Conservation (phyloP, 2,329 filamentous ascomycete species). For the Colletotrichum navitas region DNA sequence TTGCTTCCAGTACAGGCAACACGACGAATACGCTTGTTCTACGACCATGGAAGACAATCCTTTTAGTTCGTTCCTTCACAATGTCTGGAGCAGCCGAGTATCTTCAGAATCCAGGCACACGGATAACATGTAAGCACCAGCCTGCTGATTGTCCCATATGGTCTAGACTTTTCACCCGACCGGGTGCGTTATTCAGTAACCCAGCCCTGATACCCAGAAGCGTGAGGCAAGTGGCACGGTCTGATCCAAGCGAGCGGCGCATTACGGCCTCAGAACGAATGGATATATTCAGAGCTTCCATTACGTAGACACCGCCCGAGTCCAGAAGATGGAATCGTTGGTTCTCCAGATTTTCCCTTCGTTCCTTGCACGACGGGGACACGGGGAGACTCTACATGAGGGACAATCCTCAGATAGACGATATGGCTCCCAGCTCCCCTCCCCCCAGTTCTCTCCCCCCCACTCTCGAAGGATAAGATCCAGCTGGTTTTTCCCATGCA, state of each 20-base stretch:
- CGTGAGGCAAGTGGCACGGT: not conserved
- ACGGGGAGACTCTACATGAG: not conserved
- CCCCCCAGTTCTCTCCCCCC: too few species aligned
- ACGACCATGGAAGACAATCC: not conserved
- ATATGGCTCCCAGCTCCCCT: not conserved
- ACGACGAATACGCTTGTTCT: not conserved
- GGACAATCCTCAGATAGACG: not conserved
- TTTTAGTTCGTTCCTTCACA: not conserved
- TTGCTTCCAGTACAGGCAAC: conserved; percentile 7
- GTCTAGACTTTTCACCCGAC: not conserved
- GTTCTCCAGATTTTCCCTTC: not conserved
- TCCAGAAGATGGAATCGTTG: not conserved
- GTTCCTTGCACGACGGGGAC: not conserved
- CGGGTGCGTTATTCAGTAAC: not conserved
- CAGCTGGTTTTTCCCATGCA: not conserved
- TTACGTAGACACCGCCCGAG: too few species aligned
- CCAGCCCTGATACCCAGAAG: not conserved
- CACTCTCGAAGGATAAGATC: not conserved
- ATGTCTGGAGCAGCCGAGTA: not conserved
- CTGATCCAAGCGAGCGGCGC: not conserved
- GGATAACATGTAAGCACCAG: not conserved
- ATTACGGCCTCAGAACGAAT: not conserved
- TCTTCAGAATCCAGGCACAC: not conserved
- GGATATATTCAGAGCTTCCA: too few species aligned
- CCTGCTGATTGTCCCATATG: not conserved